Base-by-base conservation (phyloP, 306 rosid species). In the Inga oerstediana region DNA sequence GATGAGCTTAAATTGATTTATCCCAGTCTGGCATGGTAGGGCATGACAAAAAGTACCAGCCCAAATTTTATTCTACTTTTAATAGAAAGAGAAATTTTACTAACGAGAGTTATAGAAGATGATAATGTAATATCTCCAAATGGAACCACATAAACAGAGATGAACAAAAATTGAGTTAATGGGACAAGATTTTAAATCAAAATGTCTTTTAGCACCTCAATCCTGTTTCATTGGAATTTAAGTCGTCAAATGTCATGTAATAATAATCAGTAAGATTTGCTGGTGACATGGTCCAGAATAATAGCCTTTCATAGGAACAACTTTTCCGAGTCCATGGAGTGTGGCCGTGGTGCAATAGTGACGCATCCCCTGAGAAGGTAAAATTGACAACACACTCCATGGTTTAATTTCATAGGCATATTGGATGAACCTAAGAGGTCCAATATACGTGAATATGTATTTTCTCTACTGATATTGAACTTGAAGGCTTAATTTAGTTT, bases 251-350 rank as follows among this genome's bases (percentile, higher is more conserved):
- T 22, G 46, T 79, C 51, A 19, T 44, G 59, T 34, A 41, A 44
- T 68, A 32, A 67, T 62, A 9, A 17, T 37, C 45, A 49, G n/a
- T 79, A 46, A 59, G 34, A 37, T 79, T 75, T 13, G 67, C 66
- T 46, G 52, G 74, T 61, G 74, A 73, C 27, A 45, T 59, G 83
- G 30, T 41, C 5, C 56, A 79, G 83, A 79, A 45, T 27, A 78
- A 39, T 44, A 58, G 61, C 86, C 45, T 56, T 20, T 58, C 22
- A 20, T 39, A 76, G 73, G 64, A 78, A 61, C 41, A 13, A 22
- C 14, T n/a, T 48, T 35, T 59, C 20, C 44, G 24, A 27, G 54
- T 35, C 46, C 17, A 8, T 68, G 39, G 7, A 74, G 30, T 37
- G 27, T 52, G 48, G 76, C 66, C 14, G 65, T 32, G 20, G 32